Base-by-base conservation (phyloP, 1,284 basidiomycete species). In the Boletellus dicymbophilus region DNA sequence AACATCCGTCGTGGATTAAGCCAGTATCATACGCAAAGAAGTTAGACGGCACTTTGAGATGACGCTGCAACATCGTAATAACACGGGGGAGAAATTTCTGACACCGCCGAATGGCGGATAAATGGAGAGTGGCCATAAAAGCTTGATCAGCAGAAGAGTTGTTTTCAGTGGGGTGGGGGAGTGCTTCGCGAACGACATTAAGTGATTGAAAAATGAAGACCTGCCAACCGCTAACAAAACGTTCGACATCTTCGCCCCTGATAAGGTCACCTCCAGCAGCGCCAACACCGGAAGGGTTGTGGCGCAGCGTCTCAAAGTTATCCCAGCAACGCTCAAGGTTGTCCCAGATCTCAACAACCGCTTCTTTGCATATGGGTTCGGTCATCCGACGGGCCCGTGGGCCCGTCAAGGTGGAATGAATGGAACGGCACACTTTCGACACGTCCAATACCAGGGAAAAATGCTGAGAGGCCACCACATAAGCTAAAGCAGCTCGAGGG, bases 21-120 rank as follows among this genome's bases (percentile, higher is more conserved):
- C 87, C 85, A 1, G 90, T 81, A 62, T 95, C 93, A 75, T 86
- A 93, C 56, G 80, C 79, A 63, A 95, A 93, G 57, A 94, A 81
- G 26, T 68, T 67, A 1, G 60, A 68, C 1, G 68, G 49, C 23
- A 69, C 63, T 58, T 65, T 73, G 18, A 86, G 67, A 60, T 87
- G 82, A 20, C 74, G 74, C 54, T 81, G 80, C 46, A 92, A 71
- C 58, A 88, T 81, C 44, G 72, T 66, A 37, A 88, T 75, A 18
- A 93, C 79, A 26, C 77, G 73, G 7, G 80, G 81, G 25, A 85
- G 73, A 21, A 76, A 69, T 22, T 66, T 65, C n/a, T 72, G 66
- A 57, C 82, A 84, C 57, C 74, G 76, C 16, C 73, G 72, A 28
- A 68, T 68, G 13, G 81, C 80, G 23, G 74, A 70, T 18, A 59